Evolutionary conservation across 768 basidiomycete genomes (phyloP), one percentile per base, ranked within the genome.

Genomic region (Lentinula edodes): DNA sequence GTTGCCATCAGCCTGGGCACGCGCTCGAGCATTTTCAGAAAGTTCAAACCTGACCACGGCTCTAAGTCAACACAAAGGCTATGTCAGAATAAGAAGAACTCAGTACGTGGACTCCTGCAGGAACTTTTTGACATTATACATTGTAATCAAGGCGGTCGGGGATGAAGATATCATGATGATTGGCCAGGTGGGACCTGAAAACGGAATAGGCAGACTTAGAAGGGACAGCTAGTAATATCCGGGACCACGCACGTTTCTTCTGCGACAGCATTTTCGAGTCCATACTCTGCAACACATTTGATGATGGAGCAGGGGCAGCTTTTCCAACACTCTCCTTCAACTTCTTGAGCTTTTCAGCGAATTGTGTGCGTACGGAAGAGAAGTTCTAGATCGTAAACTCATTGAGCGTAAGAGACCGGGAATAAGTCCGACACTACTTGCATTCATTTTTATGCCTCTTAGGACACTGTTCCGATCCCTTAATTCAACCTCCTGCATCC

Each of bases 151-250:
- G 3, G 94, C 88, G 1, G 96, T 98, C 0, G 95, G 95, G 15
- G 90, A 95, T 0, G 95, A 96, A 0, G 95, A 96, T 46, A 99
- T 95, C 78, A 98, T 90, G 73, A 98, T 97, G 69, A 99, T 98
- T 0, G 96, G 96, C 74, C 90, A 90, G 68, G 83, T 85, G 69
- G 86, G 86, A 65, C 83, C 88, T 91, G 72, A 6, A 16, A 28
- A n/a, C n/a, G 9, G 12, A 13, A 7, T 59, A 12, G 5, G 35
- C 13, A 46, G 35, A 6, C 1, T 18, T 48, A 46, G 20, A 10
- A n/a, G 13, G 5, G 35, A 9, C 12, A 18, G 43, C 28, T 28
- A 28, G 28, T 28, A 28, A 28, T 28, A 23, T 12, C 28, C 32
- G 36, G 46, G 23, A 52, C 10, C 36, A 78, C 88, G 63, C 69